Conservation (phyloP, 441 rosid genomes). For the Manihot esculenta region DNA sequence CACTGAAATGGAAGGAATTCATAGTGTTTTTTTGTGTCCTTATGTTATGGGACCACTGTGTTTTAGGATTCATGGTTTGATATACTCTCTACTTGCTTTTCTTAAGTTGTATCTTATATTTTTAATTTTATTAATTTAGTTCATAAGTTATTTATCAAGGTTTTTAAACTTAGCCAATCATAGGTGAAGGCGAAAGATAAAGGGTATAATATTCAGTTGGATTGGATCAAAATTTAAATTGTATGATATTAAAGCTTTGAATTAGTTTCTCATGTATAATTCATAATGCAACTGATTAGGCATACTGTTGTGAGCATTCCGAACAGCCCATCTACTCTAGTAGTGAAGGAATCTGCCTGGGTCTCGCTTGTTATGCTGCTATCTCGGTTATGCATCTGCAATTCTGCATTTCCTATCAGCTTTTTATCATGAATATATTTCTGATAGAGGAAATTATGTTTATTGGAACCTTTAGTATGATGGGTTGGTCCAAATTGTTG, state of each 20-base stretch:
- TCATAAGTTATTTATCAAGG: no score
- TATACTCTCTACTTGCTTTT: background rate
- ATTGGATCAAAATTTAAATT: no score
- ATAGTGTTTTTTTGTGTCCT: no score
- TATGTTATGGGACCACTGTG: background rate
- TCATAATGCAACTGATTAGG: constrained; percentile 40
- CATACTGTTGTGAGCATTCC: constrained; percentile 98
- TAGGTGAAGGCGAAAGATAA: no score
- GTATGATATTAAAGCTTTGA: background rate
- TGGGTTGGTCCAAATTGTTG: constrained; percentile 91
- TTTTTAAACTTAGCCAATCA: no score
- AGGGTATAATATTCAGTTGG: no score
- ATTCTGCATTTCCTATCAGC: background rate
- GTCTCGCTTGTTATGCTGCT: constrained; percentile 95
- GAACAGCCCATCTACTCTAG: constrained; percentile 87
- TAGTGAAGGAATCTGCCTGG: constrained; percentile 97
- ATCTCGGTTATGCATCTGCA: constrained; percentile 52
- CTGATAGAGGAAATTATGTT: constrained; percentile 12
- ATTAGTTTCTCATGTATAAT: background rate
- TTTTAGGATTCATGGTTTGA: no score
- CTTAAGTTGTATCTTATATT: no score
- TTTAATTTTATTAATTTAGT: no score
- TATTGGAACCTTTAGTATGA: constrained; percentile 50
- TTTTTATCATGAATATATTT: background rate
- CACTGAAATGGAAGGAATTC: background rate